Conservation (phyloP, 129 eudicot genomes). For the Gnaphalium uliginosum region DNA sequence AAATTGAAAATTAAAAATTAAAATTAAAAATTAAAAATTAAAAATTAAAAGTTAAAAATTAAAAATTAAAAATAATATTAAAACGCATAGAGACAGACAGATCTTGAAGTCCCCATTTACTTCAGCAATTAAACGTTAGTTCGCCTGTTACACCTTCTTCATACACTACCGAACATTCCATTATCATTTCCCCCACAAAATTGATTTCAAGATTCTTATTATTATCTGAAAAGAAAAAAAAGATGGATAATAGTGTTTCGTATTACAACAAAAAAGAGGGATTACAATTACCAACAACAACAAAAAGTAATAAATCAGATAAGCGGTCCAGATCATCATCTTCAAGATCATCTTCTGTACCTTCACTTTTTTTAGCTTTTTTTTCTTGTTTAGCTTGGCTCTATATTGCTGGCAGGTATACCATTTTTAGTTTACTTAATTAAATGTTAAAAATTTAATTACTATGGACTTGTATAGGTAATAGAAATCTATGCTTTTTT, state of each 20-base stretch:
- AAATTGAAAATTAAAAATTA: too few relatives aligned
- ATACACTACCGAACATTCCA: neutral
- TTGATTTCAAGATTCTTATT: neutral
- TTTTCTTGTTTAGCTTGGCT: slow-evolving; percentile 89
- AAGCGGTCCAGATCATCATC: neutral
- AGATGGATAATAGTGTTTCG: neutral
- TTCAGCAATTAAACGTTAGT: neutral
- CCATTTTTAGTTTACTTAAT: neutral
- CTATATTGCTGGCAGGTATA: slow-evolving; percentile 82
- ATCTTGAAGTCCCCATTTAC: neutral
- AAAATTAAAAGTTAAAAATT: too few relatives aligned
- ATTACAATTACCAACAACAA: neutral
- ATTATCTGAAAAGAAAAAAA: neutral
- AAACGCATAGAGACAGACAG: neutral
- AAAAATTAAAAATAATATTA: too few relatives aligned
- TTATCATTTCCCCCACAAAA: neutral
- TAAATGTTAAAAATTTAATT: too few relatives aligned
- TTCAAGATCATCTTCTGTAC: slow-evolving; percentile 30
- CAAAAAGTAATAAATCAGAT: neutral
- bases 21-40: too few relatives aligned
- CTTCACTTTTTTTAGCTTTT: slow-evolving; percentile 53
- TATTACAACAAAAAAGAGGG: neutral
- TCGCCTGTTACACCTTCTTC: neutral
- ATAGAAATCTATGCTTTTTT: neutral
- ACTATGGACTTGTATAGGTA: neutral